Percentiles rank a stretch among this genome's conserved stretches.
phyloP scores from a whole-genome alignment of 129 eudicot species.

The Gnaphalium uliginosum region DNA sequence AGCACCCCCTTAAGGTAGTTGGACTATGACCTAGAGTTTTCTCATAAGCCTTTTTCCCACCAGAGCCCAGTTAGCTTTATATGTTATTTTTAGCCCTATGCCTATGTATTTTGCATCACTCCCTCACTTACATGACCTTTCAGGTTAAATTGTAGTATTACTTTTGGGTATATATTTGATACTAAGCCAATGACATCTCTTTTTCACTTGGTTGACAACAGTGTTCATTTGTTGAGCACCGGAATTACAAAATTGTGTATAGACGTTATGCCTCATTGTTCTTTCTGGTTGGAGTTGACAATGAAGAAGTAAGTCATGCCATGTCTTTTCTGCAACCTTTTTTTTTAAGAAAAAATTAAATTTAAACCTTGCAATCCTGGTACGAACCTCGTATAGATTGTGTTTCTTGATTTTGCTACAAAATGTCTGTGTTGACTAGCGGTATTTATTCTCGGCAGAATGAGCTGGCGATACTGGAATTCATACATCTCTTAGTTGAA shows the following conservation, averaged over 20 bases:
- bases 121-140: neutral
- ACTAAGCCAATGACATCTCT: conserved; percentile 14
- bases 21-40: neutral
- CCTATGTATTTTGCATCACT: neutral
- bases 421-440: neutral
- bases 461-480: conserved; percentile 82
- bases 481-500: conserved; percentile 79
- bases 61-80: conserved; percentile 1
- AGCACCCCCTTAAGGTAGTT: neutral
- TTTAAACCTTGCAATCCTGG: neutral
- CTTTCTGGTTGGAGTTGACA: conserved; percentile 98
- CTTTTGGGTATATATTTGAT: neutral
- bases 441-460: conserved; percentile 35
- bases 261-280: conserved; percentile 95
- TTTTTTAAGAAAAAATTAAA: neutral
- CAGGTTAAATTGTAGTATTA: neutral
- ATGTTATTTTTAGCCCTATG: neutral
- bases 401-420: neutral
- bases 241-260: conserved; percentile 93
- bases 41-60: neutral
- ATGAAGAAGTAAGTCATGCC: conserved; percentile 73
- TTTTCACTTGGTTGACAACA: conserved; percentile 36
- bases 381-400: neutral
- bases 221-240: conserved; percentile 99
- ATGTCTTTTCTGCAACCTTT: neutral